These are phyloP conservation scores for Populus ilicifolia DNA, from an alignment of 345 rosid genomes.

Conservation along the genomic window DNA sequence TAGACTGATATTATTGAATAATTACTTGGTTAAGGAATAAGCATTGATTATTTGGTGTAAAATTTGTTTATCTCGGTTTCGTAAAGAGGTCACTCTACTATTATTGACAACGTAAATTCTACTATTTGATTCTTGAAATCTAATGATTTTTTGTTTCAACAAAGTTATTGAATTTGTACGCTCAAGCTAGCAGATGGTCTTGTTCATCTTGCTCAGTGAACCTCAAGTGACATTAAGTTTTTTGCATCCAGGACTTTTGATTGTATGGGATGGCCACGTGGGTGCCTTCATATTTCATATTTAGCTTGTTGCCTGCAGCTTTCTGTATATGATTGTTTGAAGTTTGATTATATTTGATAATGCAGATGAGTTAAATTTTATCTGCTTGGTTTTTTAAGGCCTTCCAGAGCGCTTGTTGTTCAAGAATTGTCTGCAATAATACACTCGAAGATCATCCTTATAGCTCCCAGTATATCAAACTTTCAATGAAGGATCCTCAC, in stretches of 20 bases:
- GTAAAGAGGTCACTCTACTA: not conserved
- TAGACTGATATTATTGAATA: not conserved
- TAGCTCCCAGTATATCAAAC: constrained; percentile 29
- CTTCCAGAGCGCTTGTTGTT: not conserved
- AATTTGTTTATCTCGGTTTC: not conserved
- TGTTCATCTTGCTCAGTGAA: not conserved
- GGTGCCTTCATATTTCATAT: not conserved
- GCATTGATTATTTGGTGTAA: too few species aligned
- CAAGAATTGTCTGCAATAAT: constrained; percentile 44
- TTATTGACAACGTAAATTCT: not conserved
- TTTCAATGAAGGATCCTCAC: constrained; percentile 23
- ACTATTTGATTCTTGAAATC: not conserved
- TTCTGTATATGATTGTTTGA: not conserved
- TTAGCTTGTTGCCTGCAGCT: not conserved
- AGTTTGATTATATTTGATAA: not conserved
- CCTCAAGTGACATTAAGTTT: not conserved
- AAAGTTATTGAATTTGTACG: not conserved
- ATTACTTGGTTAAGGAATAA: not conserved
- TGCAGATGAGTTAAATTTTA: not conserved
- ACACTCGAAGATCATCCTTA: constrained; percentile 30
- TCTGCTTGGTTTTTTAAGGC: not conserved
- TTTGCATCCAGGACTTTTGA: too few species aligned
- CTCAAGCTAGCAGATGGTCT: not conserved
- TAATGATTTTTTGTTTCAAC: not conserved
- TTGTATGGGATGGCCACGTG: not conserved